Evolutionary conservation across 768 basidiomycete genomes (phyloP).

Genomic region (Rhizopogon vinicolor): DNA sequence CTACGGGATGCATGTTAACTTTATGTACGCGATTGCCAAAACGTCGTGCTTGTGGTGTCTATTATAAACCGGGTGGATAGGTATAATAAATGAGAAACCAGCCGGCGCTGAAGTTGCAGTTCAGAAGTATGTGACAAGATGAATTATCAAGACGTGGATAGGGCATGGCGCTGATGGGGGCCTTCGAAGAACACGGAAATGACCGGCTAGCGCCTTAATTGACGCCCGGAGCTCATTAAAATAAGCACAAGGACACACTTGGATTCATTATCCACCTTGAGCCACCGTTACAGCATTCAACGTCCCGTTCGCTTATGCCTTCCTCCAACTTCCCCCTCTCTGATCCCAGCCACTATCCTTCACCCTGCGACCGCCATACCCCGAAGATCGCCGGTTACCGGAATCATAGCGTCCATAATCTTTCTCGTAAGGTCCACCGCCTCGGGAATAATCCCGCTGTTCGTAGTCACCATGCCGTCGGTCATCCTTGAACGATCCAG

Average conservation of each 20-base stretch:
- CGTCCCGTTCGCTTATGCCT: background rate
- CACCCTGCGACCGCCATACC: conserved; percentile 8
- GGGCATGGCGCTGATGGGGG: background rate
- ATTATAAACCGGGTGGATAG: background rate
- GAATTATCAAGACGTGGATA: background rate
- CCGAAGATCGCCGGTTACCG: conserved; percentile 5
- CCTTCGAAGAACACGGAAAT: background rate
- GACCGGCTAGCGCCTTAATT: background rate
- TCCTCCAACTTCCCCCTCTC: background rate
- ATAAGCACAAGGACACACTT: background rate
- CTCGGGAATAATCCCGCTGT: conserved; percentile 1
- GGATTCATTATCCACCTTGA: background rate
- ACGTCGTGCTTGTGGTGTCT: background rate
- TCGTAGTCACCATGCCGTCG: conserved; percentile 10
- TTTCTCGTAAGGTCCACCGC: conserved; percentile 6
- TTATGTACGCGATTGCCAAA: background rate
- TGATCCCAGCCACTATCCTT: conserved; percentile 4
- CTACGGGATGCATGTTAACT: background rate
- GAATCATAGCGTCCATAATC: conserved; percentile 15
- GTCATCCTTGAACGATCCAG: conserved; percentile 10
- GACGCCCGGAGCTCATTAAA: background rate
- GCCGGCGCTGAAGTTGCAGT: background rate
- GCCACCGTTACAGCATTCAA: background rate
- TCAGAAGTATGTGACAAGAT: background rate
- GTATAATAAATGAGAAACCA: background rate